Base-by-base conservation (phyloP, 2,329 filamentous ascomycete species). In the Pseudogymnoascus sp. region DNA sequence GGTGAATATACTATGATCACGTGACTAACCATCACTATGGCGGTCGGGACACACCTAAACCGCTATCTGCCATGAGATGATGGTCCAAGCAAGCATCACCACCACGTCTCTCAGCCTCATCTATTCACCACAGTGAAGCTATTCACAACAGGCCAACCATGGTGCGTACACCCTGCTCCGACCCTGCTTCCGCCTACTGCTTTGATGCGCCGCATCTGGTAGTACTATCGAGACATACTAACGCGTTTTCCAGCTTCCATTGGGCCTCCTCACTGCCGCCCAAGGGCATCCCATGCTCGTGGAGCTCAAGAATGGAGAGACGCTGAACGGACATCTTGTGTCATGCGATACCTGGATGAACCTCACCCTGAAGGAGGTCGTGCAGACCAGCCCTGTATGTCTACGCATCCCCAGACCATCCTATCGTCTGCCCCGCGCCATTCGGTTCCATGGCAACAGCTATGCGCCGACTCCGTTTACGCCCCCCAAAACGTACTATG, bases 331-430 rank as follows among this genome's bases (percentile, higher is more conserved):
- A 67, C 92, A 97, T 74, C 82, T 99, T 65, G 89, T 97, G 76
- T 91, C 89, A 76, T 99, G 93, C 86, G 95, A 99, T 77, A 99
- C 93, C 59, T 99, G 95, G 92, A 99, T 99, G 95, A 99, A 99
- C 79, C 80, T 99, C 70, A 97, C 93, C 1, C 79, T 99, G 69
- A 96, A 95, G 77, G 95, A 97, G 76, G 96, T 99, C 21, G 91
- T 97, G 37, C 93, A 97, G 78, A 97, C 95, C 16, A 96, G 89
- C 74, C 88, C 93, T 23, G 86, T 89, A 77, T 61, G 81, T 69
- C 25, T 59, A 28, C 59, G 14, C n/a, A 56, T 14, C 8, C 23
- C n/a, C 16, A 18, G 9, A 12, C 2, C n/a, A 1, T 23, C 5
- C 7, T n/a, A 5, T 34, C n/a, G n/a, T 34, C 49, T 34, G 25